Evolutionary conservation across 2,329 filamentous ascomycete genomes (phyloP).

Genomic region (Epichloe amarillans): DNA sequence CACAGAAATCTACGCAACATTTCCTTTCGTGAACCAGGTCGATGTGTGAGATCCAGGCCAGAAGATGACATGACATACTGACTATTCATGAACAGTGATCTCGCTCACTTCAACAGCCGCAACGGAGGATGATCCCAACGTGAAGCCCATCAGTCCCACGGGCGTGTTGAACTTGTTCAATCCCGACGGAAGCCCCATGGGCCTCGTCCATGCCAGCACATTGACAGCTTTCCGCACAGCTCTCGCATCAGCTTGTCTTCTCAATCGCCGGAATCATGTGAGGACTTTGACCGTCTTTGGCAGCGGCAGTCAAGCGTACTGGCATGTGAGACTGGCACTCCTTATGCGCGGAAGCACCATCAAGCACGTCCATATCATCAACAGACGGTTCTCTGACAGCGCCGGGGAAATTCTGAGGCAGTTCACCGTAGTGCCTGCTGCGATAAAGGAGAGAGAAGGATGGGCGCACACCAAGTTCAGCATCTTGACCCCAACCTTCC

Average conservation of each 20-base stretch:
- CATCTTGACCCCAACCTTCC: slow-evolving; percentile 54
- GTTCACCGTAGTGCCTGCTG: slow-evolving; percentile 29
- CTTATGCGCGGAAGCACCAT: slow-evolving; percentile 59
- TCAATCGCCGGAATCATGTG: slow-evolving; percentile 52
- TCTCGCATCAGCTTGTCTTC: slow-evolving; percentile 53
- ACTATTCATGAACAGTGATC: slow-evolving; percentile 34
- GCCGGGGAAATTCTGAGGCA: slow-evolving; percentile 37
- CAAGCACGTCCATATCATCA: slow-evolving; percentile 71
- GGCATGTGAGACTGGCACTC: slow-evolving; percentile 79
- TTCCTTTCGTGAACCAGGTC: background rate
- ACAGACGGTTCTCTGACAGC: slow-evolving; percentile 51
- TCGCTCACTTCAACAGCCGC: slow-evolving; percentile 38
- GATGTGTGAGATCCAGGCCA: no score
- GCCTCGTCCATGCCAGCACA: slow-evolving; percentile 58
- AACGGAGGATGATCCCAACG: slow-evolving; percentile 12
- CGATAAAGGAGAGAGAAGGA: slow-evolving; percentile 42
- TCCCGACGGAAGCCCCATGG: slow-evolving; percentile 46
- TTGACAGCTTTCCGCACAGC: slow-evolving; percentile 74
- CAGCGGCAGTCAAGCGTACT: slow-evolving; percentile 81
- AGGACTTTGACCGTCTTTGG: slow-evolving; percentile 76
- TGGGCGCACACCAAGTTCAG: slow-evolving; percentile 56
- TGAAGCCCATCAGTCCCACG: slow-evolving; percentile 34
- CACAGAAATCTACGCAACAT: background rate
- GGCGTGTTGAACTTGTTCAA: slow-evolving; percentile 59
- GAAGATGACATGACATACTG: background rate